phyloP scores from a whole-genome alignment of 2,329 filamentous ascomycete species.

The Aspergillus vadensis region DNA sequence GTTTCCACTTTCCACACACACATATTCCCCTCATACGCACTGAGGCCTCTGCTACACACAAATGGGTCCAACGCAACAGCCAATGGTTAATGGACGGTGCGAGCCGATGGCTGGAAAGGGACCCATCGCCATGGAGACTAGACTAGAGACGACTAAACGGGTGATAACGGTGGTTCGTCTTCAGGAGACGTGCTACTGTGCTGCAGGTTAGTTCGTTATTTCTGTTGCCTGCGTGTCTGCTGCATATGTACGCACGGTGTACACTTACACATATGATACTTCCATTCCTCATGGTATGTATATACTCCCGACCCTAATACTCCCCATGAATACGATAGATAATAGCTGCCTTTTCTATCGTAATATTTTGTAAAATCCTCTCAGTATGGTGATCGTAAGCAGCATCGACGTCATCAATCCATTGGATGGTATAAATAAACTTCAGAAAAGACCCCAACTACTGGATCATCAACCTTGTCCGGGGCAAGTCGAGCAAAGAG shows the following conservation, averaged over 20 bases:
- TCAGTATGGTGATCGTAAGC: background rate
- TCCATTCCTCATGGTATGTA: too few species aligned
- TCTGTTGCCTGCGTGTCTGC: background rate
- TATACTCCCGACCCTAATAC: too few species aligned
- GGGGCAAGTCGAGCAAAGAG: background rate
- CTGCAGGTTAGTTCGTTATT: too few species aligned
- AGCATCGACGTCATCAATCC: background rate
- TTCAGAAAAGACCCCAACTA: background rate
- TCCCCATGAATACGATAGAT: background rate
- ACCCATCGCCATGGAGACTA: constrained; percentile 13
- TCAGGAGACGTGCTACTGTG: constrained; percentile 6
- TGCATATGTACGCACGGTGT: background rate
- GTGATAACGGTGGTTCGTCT: constrained; percentile 9
- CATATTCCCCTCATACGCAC: background rate
- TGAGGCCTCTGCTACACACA: constrained; percentile 5
- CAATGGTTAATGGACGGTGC: constrained; percentile 18
- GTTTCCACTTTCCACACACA: background rate
- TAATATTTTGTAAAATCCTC: background rate
- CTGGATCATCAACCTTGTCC: background rate
- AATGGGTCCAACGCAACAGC: constrained; percentile 11
- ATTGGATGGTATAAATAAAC: constrained; percentile 11
- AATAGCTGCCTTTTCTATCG: background rate
- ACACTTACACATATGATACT: background rate
- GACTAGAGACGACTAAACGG: background rate
- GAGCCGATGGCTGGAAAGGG: constrained; percentile 19